Base-by-base conservation (phyloP, 345 rosid species). In the Eucalyptus cloeziana region DNA sequence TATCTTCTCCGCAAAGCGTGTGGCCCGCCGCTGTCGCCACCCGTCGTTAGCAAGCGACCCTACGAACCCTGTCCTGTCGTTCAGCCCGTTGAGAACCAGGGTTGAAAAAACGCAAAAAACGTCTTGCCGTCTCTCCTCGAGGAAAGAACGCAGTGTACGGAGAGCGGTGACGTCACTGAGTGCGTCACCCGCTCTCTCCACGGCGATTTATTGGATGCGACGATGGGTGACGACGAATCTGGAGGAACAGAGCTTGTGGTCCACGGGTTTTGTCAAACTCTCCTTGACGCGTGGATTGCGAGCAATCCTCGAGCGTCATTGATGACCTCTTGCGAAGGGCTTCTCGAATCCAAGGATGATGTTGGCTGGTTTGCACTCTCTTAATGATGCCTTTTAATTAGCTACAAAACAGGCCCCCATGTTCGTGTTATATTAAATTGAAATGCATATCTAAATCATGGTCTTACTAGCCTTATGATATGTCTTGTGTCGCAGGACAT, bases 401-500 rank as follows among this genome's bases (percentile, higher is more conserved):
- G 67, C 64, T 58, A 58, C n/a, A 58, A 58, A 1, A 13, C 69
- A 60, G 1, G 19, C 71, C 71, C 33, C 37, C 71, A 14, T 13
- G 10, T 14, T 9, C 10, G 10, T 64, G 76, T n/a, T 7, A 4
- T 7, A n/a, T 64, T 30, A n/a, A n/a, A 64, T 64, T n/a, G 37
- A 64, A 64, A n/a, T 33, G 24, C 3, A 7, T 10, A 5, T 37
- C 0, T 33, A 19, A 2, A 5, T 17, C 1, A 33, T 2, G 4
- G 13, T 9, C 3, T 69, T 69, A 17, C 3, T 9, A 17, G 2
- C 40, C 13, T 33, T 33, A 33, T 17, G 24, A 19, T 17, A 11
- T 19, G 0, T 33, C 15, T 3, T 8, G 4, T 21, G 6, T 37
- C 14, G 3, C 0, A 4, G 2, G 1, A 10, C 45, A 37, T 69